A percentile compares a stretch with the other conserved stretches of the same genome.
These are phyloP conservation scores for Lepidium africanum DNA, from an alignment of 345 rosid genomes.

Conservation along the genomic window DNA sequence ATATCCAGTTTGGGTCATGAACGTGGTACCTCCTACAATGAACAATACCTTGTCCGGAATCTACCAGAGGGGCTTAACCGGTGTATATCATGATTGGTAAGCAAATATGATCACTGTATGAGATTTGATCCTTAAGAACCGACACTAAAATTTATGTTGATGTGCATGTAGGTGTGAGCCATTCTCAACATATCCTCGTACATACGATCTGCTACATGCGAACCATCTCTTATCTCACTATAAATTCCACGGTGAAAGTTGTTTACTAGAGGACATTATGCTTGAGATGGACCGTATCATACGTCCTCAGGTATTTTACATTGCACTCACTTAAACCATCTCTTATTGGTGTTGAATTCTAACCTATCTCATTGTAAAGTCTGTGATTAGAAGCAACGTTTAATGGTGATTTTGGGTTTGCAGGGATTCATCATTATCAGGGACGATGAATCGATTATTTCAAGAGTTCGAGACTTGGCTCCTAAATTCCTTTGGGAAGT, in stretches of 20 bases:
- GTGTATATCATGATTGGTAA: constrained; percentile 93
- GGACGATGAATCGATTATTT: constrained; percentile 51
- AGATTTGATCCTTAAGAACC: neutral
- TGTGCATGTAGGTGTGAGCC: constrained; percentile 67
- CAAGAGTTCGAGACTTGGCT: constrained; percentile 54
- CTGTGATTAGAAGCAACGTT: neutral
- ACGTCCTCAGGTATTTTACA: constrained; percentile 66
- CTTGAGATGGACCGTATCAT: constrained; percentile 95
- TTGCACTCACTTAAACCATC: neutral
- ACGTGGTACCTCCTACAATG: constrained; percentile 56
- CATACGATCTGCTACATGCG: constrained; percentile 83
- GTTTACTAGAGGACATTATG: constrained; percentile 72
- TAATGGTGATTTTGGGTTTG: constrained; percentile 5
- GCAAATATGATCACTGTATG: neutral
- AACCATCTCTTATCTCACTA: constrained; percentile 57
- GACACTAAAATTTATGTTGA: neutral
- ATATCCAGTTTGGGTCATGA: constrained; percentile 92
- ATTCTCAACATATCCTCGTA: constrained; percentile 95
- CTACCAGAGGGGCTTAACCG: constrained; percentile 68
- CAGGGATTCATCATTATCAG: constrained; percentile 80
- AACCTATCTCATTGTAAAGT: neutral
- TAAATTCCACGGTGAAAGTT: constrained; percentile 41
- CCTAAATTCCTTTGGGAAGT: constrained; percentile 86
- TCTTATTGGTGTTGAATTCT: neutral
- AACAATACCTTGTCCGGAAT: constrained; percentile 69